Base-by-base conservation (phyloP, 2,329 filamentous ascomycete species). In the Colletotrichum euphorbiae region DNA sequence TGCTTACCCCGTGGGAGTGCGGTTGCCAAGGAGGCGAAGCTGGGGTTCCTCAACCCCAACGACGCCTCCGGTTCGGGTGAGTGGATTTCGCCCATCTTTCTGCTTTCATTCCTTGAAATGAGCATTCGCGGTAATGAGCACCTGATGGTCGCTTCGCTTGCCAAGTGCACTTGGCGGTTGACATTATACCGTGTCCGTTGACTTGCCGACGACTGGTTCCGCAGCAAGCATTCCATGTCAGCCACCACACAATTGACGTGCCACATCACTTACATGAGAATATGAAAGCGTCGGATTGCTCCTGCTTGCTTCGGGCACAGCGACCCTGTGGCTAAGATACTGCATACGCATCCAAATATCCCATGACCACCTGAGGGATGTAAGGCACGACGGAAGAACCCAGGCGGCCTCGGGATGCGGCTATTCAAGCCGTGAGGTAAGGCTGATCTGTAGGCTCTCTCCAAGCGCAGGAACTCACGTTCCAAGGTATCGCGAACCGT, bases 21-120 rank as follows among this genome's bases (percentile, higher is more conserved):
- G 36, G 36, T 19, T 31, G 66, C 65, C 66, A 68, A 68, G 66
- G 54, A 24, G 31, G 7, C 24, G 21, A 54, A 66, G 54, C 61
- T 60, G 54, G 61, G 61, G 36, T 54, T 24, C 15, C 54, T 40
- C 42, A 43, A 31, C 54, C 46, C 51, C 61, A 56, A 46, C 52
- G 45, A 52, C 45, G 52, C 43, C 46, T 43, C 33, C 38, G 31
- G 40, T 7, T 58, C 51, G 46, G 54, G 40, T 50, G 40, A 59
- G 65, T 59, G 65, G 60, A 50, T 9, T 58, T 63, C n/a, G 19
- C 36, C 24, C 38, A 11, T 46, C 12, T 43, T 6, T 19, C 21
- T 36, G 13, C 13, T 51, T 40, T 19, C 43, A 17, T 7, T 3
- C 13, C 38, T 17, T 38, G n/a, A 31, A 52, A 46, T 67, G 43